Evolutionary conservation across 192 early-diverging fungal species (phyloP), one percentile per base, ranked within the genome.

Genomic region (Coemansia sp.): DNA sequence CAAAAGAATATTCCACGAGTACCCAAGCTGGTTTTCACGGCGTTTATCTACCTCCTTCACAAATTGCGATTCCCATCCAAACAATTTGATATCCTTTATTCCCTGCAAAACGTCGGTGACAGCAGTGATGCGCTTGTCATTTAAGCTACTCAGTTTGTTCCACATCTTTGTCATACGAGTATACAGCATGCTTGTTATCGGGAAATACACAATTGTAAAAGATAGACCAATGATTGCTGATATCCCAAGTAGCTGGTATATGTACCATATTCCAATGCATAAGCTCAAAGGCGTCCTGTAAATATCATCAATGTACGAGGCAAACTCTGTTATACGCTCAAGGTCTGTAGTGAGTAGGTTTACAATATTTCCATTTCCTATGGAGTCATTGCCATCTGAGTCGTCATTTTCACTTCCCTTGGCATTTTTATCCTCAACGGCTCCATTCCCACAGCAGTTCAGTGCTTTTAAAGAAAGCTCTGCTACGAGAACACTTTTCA

Each of bases 21-120:
- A 77, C 44, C 63, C 74, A 24, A 93, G 69, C 76, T 94, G 91
- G 18, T 72, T 77, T 58, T 88, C 86, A 59, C 90, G 87, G 6
- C 85, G 67, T 43, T 82, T 81, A 20, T 86, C 84, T 11, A 96
- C 79, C 51, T 87, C 84, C 33, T 84, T 79, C 51, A 87, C 62
- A n/a, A n/a, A n/a, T n/a, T n/a, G n/a, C n/a, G n/a, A n/a, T n/a
- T n/a, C n/a, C n/a, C n/a, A n/a, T n/a, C n/a, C n/a, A n/a, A n/a
- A n/a, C n/a, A n/a, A n/a, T n/a, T n/a, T n/a, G n/a, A n/a, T n/a
- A n/a, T n/a, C 90, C 45, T 93, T 87, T 51, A 98, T 96, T 24
- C 93, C 94, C 77, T 93, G 86, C 21, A 95, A 72, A 33, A 92
- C 78, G 76, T 98, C 94, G 60, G 92, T 95, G 38, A 92, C 87